Evolutionary conservation across 495 filamentous ascomycete species (phyloP).

Genomic region (Staphylotrichum tortipilum): DNA sequence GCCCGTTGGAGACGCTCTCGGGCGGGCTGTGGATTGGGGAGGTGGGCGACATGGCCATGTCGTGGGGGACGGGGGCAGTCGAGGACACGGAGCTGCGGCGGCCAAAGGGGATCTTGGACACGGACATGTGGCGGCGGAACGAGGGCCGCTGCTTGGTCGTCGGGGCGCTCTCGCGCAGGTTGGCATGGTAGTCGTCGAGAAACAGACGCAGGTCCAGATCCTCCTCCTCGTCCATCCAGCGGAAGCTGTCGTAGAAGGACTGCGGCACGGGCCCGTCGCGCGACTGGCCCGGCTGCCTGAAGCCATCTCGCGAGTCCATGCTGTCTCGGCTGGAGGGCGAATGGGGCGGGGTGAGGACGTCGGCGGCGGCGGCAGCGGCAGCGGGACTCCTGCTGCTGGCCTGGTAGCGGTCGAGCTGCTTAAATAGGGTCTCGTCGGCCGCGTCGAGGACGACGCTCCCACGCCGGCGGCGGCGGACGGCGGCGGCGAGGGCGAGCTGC

Average conservation of each 20-base stretch:
- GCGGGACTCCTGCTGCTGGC: constrained; percentile 27
- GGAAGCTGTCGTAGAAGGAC: constrained; percentile 58
- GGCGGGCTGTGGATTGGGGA: constrained; percentile 29
- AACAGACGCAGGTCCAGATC: constrained; percentile 61
- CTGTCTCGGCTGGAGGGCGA: constrained; percentile 24
- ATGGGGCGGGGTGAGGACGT: constrained; percentile 19
- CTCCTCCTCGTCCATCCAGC: constrained; percentile 73
- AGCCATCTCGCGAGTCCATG: constrained; percentile 28
- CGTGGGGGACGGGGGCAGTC: constrained; percentile 36
- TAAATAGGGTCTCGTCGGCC: constrained; percentile 57
- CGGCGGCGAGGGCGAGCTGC: constrained; percentile 53
- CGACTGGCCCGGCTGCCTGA: constrained; percentile 30
- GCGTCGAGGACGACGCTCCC: constrained; percentile 60
- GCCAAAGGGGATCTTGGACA: constrained; percentile 46
- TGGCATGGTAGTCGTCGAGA: constrained; percentile 46
- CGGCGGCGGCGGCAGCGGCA: constrained; percentile 22
- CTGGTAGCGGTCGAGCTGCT: constrained; percentile 38
- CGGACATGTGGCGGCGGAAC: constrained; percentile 46
- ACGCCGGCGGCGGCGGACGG: constrained; percentile 41
- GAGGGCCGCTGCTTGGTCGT: constrained; percentile 35
- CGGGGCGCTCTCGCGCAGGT: constrained; percentile 36
- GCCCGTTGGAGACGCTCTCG: constrained; percentile 15
- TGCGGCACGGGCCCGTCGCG: constrained; percentile 29
- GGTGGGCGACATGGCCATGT: constrained; percentile 23
- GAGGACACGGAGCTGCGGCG: constrained; percentile 37